Percentiles rank a stretch among this genome's conserved stretches.
phyloP scores from a whole-genome alignment of 768 basidiomycete species.

The Tulasnella sp. region DNA sequence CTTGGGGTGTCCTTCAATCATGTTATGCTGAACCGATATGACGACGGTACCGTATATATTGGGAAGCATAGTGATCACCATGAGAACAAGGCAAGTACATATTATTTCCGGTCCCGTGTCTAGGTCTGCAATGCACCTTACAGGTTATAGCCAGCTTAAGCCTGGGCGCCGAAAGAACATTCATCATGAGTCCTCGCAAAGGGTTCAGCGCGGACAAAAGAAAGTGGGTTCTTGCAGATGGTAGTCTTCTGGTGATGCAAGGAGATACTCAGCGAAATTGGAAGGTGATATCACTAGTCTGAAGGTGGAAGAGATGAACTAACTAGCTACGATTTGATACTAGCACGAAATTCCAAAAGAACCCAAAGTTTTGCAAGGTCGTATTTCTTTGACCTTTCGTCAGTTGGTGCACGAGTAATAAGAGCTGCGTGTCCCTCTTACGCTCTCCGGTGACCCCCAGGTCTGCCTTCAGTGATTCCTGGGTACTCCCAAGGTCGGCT shows the following conservation, averaged over 20 bases:
- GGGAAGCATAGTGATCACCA: constrained; percentile 35
- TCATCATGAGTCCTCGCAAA: constrained; percentile 41
- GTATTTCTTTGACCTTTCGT: constrained; percentile 45
- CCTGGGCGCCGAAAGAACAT: constrained; percentile 43
- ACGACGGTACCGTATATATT: constrained; percentile 41
- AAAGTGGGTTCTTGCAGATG: constrained; percentile 39
- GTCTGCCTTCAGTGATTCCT: no score
- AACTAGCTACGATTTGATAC: neutral
- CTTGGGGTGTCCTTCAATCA: constrained; percentile 44
- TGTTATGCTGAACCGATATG: constrained; percentile 45
- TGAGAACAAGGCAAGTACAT: constrained; percentile 36
- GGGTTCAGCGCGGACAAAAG: constrained; percentile 33
- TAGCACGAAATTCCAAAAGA: constrained; percentile 43
- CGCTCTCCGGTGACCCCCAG: no score
- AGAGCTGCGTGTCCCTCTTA: no score
- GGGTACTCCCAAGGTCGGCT: no score
- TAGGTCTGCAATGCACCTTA: neutral
- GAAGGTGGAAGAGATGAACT: constrained; percentile 52
- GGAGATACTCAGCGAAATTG: constrained; percentile 44
- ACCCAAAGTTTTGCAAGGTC: constrained; percentile 37
- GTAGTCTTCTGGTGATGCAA: constrained; percentile 46
- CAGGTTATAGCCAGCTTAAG: constrained; percentile 45
- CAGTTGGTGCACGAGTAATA: constrained; percentile 36
- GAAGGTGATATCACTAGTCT: constrained; percentile 40
- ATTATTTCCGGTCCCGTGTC: neutral